A percentile compares a stretch with the other conserved stretches of the same genome.
Evolutionary conservation across 2,329 filamentous ascomycete genomes (phyloP).

Genomic region (Pyricularia grisea): DNA sequence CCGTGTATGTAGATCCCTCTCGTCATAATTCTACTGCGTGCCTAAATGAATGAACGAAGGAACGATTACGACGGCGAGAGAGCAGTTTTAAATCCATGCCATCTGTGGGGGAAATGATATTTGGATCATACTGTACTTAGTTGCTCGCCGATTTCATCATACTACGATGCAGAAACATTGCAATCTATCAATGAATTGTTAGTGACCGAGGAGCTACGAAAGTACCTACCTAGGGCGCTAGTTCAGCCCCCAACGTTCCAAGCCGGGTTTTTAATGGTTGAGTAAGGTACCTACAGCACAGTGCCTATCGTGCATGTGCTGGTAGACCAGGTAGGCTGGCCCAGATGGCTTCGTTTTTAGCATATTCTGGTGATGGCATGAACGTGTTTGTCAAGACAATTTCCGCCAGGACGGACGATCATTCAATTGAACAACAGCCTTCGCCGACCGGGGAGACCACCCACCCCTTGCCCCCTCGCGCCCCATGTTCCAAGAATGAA

Average conservation of each 20-base stretch:
- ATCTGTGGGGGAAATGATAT: neutral
- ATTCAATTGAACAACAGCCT: neutral
- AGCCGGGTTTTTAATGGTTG: neutral
- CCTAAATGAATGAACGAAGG: neutral
- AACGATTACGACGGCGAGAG: neutral
- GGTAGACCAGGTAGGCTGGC: neutral
- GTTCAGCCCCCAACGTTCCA: neutral
- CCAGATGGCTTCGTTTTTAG: neutral
- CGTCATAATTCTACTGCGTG: neutral
- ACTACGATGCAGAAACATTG: neutral
- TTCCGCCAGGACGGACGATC: neutral
- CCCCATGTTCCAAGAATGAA: neutral
- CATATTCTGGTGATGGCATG: neutral
- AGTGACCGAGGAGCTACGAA: neutral
- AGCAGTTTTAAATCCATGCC: neutral
- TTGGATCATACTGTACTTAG: neutral
- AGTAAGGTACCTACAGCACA: neutral
- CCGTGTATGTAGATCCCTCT: neutral
- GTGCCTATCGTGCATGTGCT: neutral
- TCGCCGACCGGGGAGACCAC: neutral
- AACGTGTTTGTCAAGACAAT: neutral
- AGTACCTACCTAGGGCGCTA: neutral
- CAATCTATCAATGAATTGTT: neutral
- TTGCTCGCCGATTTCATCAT: neutral
- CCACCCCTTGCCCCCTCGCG: neutral